Conservation (phyloP, 495 filamentous ascomycete species). For the Lepidopterella palustris region DNA sequence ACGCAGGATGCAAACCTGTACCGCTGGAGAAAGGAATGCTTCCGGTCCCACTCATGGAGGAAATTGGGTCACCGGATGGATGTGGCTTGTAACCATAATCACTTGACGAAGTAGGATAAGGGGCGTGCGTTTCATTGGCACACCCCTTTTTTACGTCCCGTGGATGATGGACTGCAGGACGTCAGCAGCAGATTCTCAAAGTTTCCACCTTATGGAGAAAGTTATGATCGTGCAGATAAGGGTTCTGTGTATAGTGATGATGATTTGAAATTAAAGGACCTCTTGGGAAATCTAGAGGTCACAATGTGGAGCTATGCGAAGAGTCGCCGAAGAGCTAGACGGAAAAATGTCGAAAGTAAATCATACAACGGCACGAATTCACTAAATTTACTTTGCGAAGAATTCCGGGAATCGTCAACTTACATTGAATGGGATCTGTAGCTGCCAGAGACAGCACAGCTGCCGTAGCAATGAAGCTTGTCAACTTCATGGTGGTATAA, state of each 20-base stretch:
- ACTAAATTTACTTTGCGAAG: not conserved
- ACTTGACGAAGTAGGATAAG: not conserved
- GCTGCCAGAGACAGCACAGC: not conserved
- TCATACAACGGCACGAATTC: not conserved
- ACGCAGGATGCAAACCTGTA: not conserved
- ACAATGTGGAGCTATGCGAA: no score
- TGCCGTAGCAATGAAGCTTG: not conserved
- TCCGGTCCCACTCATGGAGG: not conserved
- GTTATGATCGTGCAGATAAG: no score
- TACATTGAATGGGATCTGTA: not conserved
- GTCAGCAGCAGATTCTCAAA: not conserved
- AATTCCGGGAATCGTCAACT: not conserved
- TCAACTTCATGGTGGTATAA: not conserved
- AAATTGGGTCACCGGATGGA: not conserved
- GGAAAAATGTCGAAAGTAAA: not conserved
- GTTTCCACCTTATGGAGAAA: not conserved
- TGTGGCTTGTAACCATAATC: not conserved
- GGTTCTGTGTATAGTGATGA: no score
- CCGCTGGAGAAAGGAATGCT: not conserved
- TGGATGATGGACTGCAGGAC: not conserved
- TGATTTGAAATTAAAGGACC: no score
- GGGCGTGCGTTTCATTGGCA: constrained; percentile 1
- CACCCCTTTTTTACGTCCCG: not conserved
- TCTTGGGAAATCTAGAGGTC: no score
- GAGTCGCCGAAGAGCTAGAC: no score